Conservation (phyloP, 345 rosid genomes). For the Bretschneidera sinensis region DNA sequence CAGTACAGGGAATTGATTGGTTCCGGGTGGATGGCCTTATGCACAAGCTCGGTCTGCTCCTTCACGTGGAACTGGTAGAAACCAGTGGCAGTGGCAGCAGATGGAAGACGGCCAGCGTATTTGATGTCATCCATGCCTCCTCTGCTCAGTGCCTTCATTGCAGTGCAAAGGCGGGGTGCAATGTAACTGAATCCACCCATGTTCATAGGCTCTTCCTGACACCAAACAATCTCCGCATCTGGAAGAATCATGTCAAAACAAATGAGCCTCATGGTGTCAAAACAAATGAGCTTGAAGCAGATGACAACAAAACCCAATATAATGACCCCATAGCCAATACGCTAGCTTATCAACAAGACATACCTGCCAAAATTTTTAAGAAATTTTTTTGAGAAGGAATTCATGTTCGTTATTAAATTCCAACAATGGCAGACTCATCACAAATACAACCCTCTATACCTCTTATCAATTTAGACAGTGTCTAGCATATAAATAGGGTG, state of each 20-base stretch:
- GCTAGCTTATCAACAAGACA: no score
- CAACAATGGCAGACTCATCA: no score
- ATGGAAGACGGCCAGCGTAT: slow-evolving; percentile 67
- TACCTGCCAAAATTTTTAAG: no score
- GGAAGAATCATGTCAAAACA: neutral
- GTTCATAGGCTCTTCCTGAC: slow-evolving; percentile 92
- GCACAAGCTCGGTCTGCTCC: slow-evolving; percentile 61
- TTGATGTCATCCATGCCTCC: slow-evolving; percentile 58
- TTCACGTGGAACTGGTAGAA: slow-evolving; percentile 50
- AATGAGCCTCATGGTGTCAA: no score
- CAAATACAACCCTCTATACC: no score
- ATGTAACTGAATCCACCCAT: slow-evolving; percentile 65
- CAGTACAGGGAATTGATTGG: slow-evolving; percentile 34
- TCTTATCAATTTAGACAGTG: no score
- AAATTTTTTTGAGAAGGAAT: no score
- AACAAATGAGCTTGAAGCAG: no score
- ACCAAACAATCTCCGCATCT: slow-evolving; percentile 79
- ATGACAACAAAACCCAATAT: no score
- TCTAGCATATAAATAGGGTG: no score
- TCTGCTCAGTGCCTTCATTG: slow-evolving; percentile 47
- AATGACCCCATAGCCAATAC: neutral
- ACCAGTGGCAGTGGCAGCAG: slow-evolving; percentile 77
- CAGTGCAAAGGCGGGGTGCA: slow-evolving; percentile 56
- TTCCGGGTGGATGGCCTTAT: slow-evolving; percentile 51
- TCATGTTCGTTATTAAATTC: no score